phyloP scores from a whole-genome alignment of 2,329 filamentous ascomycete genomes.

The Juglanconis oblonga region DNA sequence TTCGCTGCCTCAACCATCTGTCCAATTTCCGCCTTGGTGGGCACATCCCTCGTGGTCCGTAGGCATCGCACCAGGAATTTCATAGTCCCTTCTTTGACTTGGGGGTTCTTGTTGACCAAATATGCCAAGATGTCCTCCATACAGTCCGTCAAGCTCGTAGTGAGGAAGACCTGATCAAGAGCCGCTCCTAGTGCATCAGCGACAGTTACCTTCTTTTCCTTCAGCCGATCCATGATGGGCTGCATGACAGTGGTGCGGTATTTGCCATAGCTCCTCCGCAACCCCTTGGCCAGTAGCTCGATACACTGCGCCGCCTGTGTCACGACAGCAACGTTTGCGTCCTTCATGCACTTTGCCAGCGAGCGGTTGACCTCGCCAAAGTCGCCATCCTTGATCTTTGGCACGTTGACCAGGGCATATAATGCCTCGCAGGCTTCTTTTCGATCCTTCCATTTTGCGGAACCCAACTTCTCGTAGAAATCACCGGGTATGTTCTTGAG shows the following conservation, averaged over 20 bases:
- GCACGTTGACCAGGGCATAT: slow-evolving; percentile 73
- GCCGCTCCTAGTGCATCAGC: slow-evolving; percentile 84
- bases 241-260: slow-evolving; percentile 78
- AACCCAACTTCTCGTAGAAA: slow-evolving; percentile 79
- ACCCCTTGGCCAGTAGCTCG: slow-evolving; percentile 80
- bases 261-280: slow-evolving; percentile 74
- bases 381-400: slow-evolving; percentile 85
- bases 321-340: slow-evolving; percentile 94
- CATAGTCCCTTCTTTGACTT: slow-evolving; percentile 93
- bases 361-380: slow-evolving; percentile 81
- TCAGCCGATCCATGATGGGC: slow-evolving; percentile 90
- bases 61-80: slow-evolving; percentile 90
- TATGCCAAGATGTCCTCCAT: slow-evolving; percentile 87
- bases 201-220: slow-evolving; percentile 92
- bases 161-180: slow-evolving; percentile 65
- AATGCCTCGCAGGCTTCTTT: slow-evolving; percentile 91
- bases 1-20: slow-evolving; percentile 84
- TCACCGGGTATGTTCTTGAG: slow-evolving; percentile 76
- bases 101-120: slow-evolving; percentile 91
- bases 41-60: slow-evolving; percentile 77
- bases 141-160: slow-evolving; percentile 76
- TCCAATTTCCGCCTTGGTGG: slow-evolving; percentile 78
- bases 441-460: slow-evolving; percentile 96
- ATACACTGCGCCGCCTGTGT: slow-evolving; percentile 91
- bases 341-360: slow-evolving; percentile 96